Conservation (phyloP, 1,139 yeast genomes). For the Scheffersomyces illinoinensis region DNA sequence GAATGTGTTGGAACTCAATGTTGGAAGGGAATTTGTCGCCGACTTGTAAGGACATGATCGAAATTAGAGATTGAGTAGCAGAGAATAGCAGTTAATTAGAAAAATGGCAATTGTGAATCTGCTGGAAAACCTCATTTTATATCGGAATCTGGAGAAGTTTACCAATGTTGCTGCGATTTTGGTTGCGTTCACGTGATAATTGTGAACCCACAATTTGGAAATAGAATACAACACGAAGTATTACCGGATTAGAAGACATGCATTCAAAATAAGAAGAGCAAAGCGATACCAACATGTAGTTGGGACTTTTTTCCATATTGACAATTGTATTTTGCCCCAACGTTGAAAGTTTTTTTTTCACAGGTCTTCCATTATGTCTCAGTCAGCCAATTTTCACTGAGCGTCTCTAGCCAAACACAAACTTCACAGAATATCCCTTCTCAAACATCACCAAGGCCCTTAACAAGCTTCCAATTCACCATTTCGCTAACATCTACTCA, state of each 20-base stretch:
- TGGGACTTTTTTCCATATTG: too few species aligned
- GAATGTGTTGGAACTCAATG: conserved; percentile 25
- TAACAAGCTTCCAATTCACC: too few species aligned
- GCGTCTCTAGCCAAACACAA: too few species aligned
- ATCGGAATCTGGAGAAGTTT: not conserved
- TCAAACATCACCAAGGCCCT: too few species aligned
- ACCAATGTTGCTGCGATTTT: not conserved
- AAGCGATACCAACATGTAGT: too few species aligned
- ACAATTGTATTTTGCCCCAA: too few species aligned
- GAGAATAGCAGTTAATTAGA: not conserved
- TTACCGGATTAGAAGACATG: not conserved
- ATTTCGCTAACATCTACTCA: not conserved
- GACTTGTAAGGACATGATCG: conserved; percentile 12
- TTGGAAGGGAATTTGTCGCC: conserved; percentile 24
- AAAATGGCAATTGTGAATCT: not conserved
- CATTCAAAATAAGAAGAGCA: too few species aligned
- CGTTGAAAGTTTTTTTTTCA: too few species aligned
- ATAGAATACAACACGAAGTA: not conserved
- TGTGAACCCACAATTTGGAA: not conserved
- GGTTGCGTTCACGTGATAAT: not conserved
- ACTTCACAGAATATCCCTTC: too few species aligned
- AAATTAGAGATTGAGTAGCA: not conserved
- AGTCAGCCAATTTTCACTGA: too few species aligned
- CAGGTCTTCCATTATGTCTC: too few species aligned
- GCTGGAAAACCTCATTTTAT: not conserved